Evolutionary conservation across 2,329 filamentous ascomycete species (phyloP), one percentile per base, ranked within the genome.

Genomic region (Paramyrothecium sp.): DNA sequence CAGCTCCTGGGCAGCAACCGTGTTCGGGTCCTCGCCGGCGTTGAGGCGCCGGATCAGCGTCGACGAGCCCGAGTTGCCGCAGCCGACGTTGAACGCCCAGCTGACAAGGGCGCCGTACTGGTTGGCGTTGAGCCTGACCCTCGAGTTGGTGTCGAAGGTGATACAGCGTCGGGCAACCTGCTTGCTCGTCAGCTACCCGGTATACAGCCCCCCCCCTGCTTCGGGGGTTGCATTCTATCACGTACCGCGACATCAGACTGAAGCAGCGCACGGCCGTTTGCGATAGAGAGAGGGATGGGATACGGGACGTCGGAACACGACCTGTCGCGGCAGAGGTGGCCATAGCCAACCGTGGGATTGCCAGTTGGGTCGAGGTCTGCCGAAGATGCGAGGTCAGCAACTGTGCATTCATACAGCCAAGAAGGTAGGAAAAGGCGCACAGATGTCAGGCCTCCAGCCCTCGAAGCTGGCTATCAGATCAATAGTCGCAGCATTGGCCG

Each of bases 41-140:
- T 81, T 81, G 56, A 81, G 71, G 11, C 76, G 70, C 51, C 64
- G 65, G 58, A 80, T 65, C 22, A 81, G 69, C 0, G 70, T 73
- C 3, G 78, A 81, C 0, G 62, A 65, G n/a, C 58, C 56, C 3
- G 75, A 70, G 51, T 71, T 72, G 3, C 74, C 77, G 57, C 73
- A 78, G 23, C 81, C 80, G 48, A 79, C 71, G 63, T 83, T 83
- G 74, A 77, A 83, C 17, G 77, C 70, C 78, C 78, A 82, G 49
- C 74, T 78, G 41, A 81, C 76, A 2, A 83, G 74, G 1, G 81
- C 80, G 47, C 78, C 81, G 63, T 80, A 83, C 63, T 82, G 77
- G 69, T 83, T 82, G 33, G 70, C 73, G 62, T 82, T 70, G 50
- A 70, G 64, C 16, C 52, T 58, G 7, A 65, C 61, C 1, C 52